Percentiles rank a stretch among this genome's conserved stretches.
Evolutionary conservation across 2,329 filamentous ascomycete species (phyloP).

Genomic region (Hypoxylon sp.): DNA sequence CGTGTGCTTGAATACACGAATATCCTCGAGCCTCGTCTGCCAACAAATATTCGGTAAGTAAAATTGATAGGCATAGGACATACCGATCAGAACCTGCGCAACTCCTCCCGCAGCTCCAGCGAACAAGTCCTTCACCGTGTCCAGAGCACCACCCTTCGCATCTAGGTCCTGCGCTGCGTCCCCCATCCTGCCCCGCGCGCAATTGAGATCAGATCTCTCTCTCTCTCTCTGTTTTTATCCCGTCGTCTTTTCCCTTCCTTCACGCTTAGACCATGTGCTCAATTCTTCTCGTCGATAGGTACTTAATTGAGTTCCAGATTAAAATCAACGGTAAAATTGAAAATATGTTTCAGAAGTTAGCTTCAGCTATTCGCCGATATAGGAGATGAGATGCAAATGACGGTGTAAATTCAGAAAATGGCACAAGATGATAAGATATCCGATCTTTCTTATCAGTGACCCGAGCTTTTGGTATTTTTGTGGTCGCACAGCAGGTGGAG

Average conservation of each 20-base stretch:
- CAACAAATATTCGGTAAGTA: no score
- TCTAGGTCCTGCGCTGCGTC: conserved; percentile 46
- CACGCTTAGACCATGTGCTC: conserved; percentile 3
- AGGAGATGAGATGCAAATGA: conserved; percentile 22
- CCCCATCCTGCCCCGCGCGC: conserved; percentile 40
- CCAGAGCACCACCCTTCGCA: conserved; percentile 52
- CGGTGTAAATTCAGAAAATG: conserved; percentile 1
- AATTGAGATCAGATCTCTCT: conserved; percentile 2
- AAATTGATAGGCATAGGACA: conserved; percentile 48
- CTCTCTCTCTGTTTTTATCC: neutral
- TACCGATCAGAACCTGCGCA: conserved; percentile 93
- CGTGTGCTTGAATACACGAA: no score
- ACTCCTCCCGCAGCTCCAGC: conserved; percentile 90
- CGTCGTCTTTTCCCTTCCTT: no score
- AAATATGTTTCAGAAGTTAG: no score
- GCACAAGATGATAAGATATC: no score
- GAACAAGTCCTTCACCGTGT: conserved; percentile 87
- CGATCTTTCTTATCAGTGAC: conserved; percentile 16
- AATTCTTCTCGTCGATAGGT: no score
- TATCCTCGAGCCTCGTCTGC: no score
- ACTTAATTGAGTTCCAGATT: no score
- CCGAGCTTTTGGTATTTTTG: conserved; percentile 10
- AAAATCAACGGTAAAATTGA: no score
- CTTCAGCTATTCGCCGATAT: conserved; percentile 22
- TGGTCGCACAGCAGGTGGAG: no score